Percentiles rank a stretch among this genome's conserved stretches.
Evolutionary conservation across 345 rosid species (phyloP).

Genomic region (Eucalyptus marginata): DNA sequence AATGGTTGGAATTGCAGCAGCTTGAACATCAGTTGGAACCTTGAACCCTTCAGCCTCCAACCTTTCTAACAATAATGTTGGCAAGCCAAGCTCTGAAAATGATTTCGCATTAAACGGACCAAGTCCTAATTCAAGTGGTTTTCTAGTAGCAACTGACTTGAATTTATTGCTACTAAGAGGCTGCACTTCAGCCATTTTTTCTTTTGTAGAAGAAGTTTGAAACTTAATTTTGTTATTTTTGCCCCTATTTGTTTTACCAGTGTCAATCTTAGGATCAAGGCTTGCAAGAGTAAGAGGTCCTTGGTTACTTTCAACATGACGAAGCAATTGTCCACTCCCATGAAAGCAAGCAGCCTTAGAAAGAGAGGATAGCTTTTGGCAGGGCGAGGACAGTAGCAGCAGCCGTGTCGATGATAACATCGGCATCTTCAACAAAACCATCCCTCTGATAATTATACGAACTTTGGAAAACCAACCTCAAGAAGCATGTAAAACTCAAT

Average conservation of each 20-base stretch:
- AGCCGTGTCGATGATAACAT: constrained; percentile 42
- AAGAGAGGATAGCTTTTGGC: constrained; percentile 24
- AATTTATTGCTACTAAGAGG: constrained; percentile 5
- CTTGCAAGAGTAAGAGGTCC: constrained; percentile 61
- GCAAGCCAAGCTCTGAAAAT: constrained; percentile 85
- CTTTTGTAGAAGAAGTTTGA: not conserved
- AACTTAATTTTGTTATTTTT: constrained; percentile 10
- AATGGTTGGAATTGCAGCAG: constrained; percentile 71
- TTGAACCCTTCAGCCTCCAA: constrained; percentile 59
- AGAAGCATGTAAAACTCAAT: not conserved
- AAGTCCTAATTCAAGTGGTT: constrained; percentile 26
- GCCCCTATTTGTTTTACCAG: constrained; percentile 4
- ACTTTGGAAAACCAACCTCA: not conserved
- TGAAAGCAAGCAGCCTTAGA: constrained; percentile 24
- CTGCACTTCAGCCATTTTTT: not conserved
- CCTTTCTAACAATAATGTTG: constrained; percentile 47
- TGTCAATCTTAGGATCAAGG: constrained; percentile 31
- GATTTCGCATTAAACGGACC: constrained; percentile 68
- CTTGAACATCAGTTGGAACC: constrained; percentile 84
- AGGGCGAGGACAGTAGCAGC: constrained; percentile 43
- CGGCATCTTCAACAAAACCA: constrained; percentile 20
- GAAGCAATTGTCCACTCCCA: constrained; percentile 19
- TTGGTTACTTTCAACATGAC: constrained; percentile 18
- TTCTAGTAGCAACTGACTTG: constrained; percentile 22
- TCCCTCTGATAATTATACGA: not conserved